Evolutionary conservation across 208 protist species (phyloP), one percentile per base, ranked within the genome.

Genomic region (Naegleria lovaniensis): DNA sequence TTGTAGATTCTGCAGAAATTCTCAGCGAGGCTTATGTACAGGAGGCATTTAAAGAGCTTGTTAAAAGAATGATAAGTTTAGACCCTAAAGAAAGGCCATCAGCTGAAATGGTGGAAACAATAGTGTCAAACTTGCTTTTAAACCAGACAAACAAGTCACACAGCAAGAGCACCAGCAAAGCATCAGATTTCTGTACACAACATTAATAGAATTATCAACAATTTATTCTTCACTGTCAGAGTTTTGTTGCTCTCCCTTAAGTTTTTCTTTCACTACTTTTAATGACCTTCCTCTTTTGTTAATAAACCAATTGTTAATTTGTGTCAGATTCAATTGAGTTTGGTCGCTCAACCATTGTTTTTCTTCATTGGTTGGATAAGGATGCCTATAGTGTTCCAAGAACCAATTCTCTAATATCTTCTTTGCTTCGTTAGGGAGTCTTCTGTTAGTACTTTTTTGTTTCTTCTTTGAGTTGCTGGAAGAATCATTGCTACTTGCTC

Each of bases 241-340:
- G 43, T 48, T 48, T 1, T 48, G 1, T 48, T 48, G 43, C 7
- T 48, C 43, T 48, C 43, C 43, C 7, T 48, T 48, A 7, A 79
- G 25, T 9, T 79, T 90, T n/a, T 90, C 89, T 58, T 59, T 51
- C 55, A 90, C 51, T 83, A 51, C 11, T 43, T 43, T 85, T 15
- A 41, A 43, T 40, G 55, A 75, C 83, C 89, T 58, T 11, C 67
- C 89, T 38, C 89, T n/a, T 22, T 91, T 90, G 40, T 92, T 92
- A 59, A 92, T 92, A 51, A 92, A 92, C 91, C 91, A 92, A 86
- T 92, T 92, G n/a, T 92, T 92, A 16, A 92, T 83, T 91, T 92
- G 91, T 33, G 39, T 87, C 0, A 92, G 2, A 11, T 38, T 89
- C 5, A 92, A 48, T 38, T 52, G 43, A 5, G 91, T 92, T 39